A percentile compares a stretch with the other conserved stretches of the same genome.
Evolutionary conservation across 1,139 yeast species (phyloP).

Genomic region (Geotrichum armillariae): DNA sequence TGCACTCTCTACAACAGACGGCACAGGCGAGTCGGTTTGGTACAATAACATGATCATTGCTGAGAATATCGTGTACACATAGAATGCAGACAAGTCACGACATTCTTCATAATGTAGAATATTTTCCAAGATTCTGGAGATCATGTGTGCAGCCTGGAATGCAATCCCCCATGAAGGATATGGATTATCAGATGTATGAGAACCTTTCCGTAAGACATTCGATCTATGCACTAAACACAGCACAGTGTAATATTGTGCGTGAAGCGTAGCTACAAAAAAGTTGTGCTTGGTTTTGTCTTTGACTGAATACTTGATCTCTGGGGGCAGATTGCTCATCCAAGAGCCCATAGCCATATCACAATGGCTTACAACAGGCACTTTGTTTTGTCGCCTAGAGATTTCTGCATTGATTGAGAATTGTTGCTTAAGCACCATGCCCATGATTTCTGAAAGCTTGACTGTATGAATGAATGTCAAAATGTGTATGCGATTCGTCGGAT

Average conservation of each 20-base stretch:
- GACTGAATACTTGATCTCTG: constrained; percentile 61
- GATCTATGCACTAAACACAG: constrained; percentile 72
- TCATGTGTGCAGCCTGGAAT: constrained; percentile 83
- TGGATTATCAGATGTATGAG: constrained; percentile 46
- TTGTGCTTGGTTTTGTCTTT: constrained; percentile 52
- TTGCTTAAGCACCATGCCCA: constrained; percentile 69
- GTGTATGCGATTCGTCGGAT: constrained; percentile 50
- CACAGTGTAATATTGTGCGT: constrained; percentile 72
- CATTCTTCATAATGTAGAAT: constrained; percentile 54
- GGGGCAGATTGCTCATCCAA: constrained; percentile 73
- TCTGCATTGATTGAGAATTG: constrained; percentile 75
- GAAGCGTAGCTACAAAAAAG: constrained; percentile 61
- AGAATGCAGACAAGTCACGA: constrained; percentile 56
- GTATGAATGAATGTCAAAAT: constrained; percentile 62
- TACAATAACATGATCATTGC: constrained; percentile 74
- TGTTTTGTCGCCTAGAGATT: constrained; percentile 47
- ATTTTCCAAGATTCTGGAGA: constrained; percentile 64
- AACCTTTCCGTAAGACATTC: constrained; percentile 47
- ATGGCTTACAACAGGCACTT: constrained; percentile 60
- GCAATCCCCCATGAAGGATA: constrained; percentile 85
- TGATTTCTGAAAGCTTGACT: constrained; percentile 69
- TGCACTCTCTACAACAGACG: constrained; percentile 60
- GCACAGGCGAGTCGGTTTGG: constrained; percentile 64
- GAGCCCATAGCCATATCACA: constrained; percentile 81
- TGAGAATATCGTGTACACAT: constrained; percentile 56